These are phyloP conservation scores for Scenedesmus sp. DNA, from an alignment of 163 green algal species.

Conservation along the genomic window DNA sequence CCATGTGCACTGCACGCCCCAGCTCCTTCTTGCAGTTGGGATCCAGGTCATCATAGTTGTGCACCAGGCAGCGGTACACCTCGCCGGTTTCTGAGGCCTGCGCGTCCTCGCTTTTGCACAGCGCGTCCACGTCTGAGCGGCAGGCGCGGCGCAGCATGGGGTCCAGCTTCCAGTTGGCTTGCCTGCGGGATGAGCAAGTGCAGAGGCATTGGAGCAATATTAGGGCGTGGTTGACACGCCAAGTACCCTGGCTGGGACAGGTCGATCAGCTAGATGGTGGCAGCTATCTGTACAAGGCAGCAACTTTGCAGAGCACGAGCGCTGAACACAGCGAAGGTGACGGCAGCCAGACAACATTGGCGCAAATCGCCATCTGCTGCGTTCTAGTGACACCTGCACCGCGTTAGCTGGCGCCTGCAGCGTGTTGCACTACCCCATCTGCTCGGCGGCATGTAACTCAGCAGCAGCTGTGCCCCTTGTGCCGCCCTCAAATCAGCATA, in stretches of 20 bases:
- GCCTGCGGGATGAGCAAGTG: constrained; percentile 27
- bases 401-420: too few relatives aligned
- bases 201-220: neutral
- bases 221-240: neutral
- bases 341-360: too few relatives aligned
- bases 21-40: constrained; percentile 76
- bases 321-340: too few relatives aligned
- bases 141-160: constrained; percentile 71
- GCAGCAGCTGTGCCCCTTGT: neutral
- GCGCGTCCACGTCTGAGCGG: constrained; percentile 30
- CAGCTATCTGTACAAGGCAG: too few relatives aligned
- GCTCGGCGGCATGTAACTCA: too few relatives aligned
- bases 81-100: constrained; percentile 57
- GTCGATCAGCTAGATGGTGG: too few relatives aligned
- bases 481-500: neutral
- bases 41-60: constrained; percentile 59
- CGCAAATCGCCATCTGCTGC: too few relatives aligned
- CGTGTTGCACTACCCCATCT: too few relatives aligned
- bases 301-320: too few relatives aligned
- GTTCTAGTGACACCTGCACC: too few relatives aligned
- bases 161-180: constrained; percentile 80
- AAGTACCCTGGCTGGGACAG: neutral
- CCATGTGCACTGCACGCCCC: constrained; percentile 73
- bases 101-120: constrained; percentile 43
- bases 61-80: constrained; percentile 86